Conservation (phyloP, 2,329 filamentous ascomycete species). For the Neofusicoccum umdonicola region DNA sequence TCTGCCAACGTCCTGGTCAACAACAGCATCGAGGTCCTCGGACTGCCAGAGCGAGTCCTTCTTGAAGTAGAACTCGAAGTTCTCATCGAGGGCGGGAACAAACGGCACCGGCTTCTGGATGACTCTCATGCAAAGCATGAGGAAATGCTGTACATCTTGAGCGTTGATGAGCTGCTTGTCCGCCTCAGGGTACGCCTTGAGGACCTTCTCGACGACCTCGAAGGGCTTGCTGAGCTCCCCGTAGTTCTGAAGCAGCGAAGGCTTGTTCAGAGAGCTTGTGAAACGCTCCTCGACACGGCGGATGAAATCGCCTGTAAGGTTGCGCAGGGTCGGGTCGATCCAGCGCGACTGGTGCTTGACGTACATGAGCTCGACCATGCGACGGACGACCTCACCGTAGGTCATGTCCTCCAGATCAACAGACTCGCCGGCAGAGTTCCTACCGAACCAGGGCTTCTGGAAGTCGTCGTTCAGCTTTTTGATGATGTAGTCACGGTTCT, state of each 20-base stretch:
- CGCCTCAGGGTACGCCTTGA: slow-evolving; percentile 81
- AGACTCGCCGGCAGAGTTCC: slow-evolving; percentile 41
- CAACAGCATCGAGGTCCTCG: slow-evolving; percentile 92
- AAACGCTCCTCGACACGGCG: slow-evolving; percentile 96
- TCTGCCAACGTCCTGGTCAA: slow-evolving; percentile 91
- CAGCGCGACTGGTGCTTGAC: slow-evolving; percentile 45
- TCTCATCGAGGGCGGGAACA: slow-evolving; percentile 90
- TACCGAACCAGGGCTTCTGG: slow-evolving; percentile 51
- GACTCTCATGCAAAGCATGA: slow-evolving; percentile 85
- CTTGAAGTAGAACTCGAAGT: slow-evolving; percentile 99
- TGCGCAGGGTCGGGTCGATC: slow-evolving; percentile 66
- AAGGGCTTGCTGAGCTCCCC: slow-evolving; percentile 83
- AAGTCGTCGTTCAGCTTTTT: slow-evolving; percentile 48
- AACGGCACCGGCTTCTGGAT: slow-evolving; percentile 97
- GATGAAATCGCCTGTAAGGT: slow-evolving; percentile 90
- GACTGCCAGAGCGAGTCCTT: slow-evolving; percentile 99
- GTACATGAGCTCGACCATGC: slow-evolving; percentile 49
- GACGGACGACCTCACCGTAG: slow-evolving; percentile 45
- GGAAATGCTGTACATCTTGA: slow-evolving; percentile 95
- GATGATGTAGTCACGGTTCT: slow-evolving; percentile 47
- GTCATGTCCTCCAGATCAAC: slow-evolving; percentile 51
- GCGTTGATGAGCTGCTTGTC: slow-evolving; percentile 93
- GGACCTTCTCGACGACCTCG: slow-evolving; percentile 71
- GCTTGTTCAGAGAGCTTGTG: slow-evolving; percentile 66
- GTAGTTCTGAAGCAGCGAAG: slow-evolving; percentile 86